Percentiles rank a stretch among this genome's conserved stretches.
Evolutionary conservation across 352 stramenopile species (phyloP).

Genomic region (Pythium vanterpoolii): DNA sequence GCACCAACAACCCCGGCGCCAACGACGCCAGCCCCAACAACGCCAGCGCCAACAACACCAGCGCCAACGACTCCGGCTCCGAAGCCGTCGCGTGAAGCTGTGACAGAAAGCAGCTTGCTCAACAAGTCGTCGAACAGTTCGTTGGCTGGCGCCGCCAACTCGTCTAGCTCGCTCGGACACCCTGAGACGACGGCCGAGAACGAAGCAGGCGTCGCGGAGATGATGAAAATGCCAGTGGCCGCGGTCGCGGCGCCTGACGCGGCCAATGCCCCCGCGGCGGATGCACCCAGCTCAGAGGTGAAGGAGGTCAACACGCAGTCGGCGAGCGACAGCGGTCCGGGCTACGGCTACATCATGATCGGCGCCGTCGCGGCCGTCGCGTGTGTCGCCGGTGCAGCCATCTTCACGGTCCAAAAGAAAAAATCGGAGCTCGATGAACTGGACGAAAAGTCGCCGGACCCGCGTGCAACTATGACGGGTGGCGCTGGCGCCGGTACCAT

Average conservation of each 20-base stretch:
- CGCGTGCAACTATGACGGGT: neutral
- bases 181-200: neutral
- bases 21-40: no score
- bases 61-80: no score
- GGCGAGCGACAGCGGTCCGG: neutral
- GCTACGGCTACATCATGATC: neutral
- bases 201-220: neutral
- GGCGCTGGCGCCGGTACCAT: neutral
- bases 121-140: neutral
- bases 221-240: neutral
- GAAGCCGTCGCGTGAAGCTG: no score
- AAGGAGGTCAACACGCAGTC: constrained; percentile 7
- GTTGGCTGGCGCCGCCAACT: neutral
- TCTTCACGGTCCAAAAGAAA: constrained; percentile 51
- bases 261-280: neutral
- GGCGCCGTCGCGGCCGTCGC: constrained; percentile 21
- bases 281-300: neutral
- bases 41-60: no score
- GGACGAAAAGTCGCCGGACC: constrained; percentile 55
- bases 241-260: no score
- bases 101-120: no score
- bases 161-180: neutral
- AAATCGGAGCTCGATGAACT: constrained; percentile 53
- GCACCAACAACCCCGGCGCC: no score
- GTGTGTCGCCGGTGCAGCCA: constrained; percentile 29